phyloP scores from a whole-genome alignment of 441 rosid genomes.

The Syzygium syzygioides region DNA sequence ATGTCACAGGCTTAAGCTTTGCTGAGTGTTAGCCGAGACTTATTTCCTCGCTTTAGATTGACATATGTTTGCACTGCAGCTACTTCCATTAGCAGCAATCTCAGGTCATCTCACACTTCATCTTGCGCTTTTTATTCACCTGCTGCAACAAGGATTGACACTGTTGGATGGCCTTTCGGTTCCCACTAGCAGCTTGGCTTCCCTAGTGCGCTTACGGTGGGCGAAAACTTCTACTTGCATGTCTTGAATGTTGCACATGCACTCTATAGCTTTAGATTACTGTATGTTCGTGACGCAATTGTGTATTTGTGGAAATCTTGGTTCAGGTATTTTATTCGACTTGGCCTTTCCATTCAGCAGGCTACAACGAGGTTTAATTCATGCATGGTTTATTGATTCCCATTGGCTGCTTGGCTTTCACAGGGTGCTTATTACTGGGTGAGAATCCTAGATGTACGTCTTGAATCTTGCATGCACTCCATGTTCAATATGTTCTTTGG shows the following conservation, averaged over 20 bases:
- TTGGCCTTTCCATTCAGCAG: background rate
- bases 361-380: background rate
- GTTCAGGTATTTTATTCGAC: background rate
- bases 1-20: background rate
- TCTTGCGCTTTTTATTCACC: background rate
- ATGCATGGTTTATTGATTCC: background rate
- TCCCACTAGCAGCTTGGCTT: background rate
- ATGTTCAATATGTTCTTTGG: background rate
- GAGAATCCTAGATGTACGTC: background rate
- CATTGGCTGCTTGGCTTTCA: background rate
- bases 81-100: background rate
- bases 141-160: background rate
- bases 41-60: background rate
- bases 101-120: background rate
- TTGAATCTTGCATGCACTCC: background rate
- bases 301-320: background rate
- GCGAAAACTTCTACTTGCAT: background rate
- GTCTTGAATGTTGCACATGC: background rate
- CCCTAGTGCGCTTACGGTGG: background rate
- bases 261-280: background rate
- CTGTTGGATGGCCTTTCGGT: no score
- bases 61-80: background rate
- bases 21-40: background rate
- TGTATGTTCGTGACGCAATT: background rate
- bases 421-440: background rate